A percentile compares a stretch with the other conserved stretches of the same genome.
Evolutionary conservation across 2,329 filamentous ascomycete genomes (phyloP).

Genomic region (Alternaria ethzedia): DNA sequence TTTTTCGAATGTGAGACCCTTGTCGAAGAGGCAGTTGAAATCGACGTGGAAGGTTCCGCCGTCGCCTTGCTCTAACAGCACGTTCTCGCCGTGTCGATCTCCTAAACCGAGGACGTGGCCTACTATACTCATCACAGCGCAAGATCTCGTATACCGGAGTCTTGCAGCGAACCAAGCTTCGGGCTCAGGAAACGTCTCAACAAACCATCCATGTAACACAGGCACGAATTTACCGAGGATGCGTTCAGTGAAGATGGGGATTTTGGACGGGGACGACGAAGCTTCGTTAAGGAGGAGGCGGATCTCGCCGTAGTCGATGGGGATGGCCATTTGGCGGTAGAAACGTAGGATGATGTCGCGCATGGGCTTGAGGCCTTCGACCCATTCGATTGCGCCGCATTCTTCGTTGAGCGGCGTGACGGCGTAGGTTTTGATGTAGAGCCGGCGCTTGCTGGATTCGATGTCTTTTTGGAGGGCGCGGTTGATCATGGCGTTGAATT

Average conservation of each 20-base stretch:
- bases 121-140: conserved; percentile 99
- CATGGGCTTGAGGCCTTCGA: conserved; percentile 92
- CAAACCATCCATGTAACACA: conserved; percentile 92
- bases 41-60: conserved; percentile 97
- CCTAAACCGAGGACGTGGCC: conserved; percentile 92
- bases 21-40: conserved; percentile 99
- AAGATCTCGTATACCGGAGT: conserved; percentile 87
- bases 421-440: conserved; percentile 90
- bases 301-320: conserved; percentile 68
- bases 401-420: conserved; percentile 97
- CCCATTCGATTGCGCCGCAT: conserved; percentile 98
- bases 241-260: conserved; percentile 72
- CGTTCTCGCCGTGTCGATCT: conserved; percentile 96
- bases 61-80: conserved; percentile 90
- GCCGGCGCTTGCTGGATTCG: conserved; percentile 84
- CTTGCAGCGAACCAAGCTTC: conserved; percentile 90
- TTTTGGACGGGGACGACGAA: conserved; percentile 66
- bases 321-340: conserved; percentile 76
- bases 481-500: conserved; percentile 99
- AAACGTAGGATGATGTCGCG: conserved; percentile 85
- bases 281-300: conserved; percentile 70
- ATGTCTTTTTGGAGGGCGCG: conserved; percentile 89
- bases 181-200: conserved; percentile 91
- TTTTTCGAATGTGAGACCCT: conserved; percentile 92
- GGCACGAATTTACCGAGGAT: conserved; percentile 77